Conservation (phyloP, 2,329 filamentous ascomycete species). For the Neopestalotiopsis clavispora region DNA sequence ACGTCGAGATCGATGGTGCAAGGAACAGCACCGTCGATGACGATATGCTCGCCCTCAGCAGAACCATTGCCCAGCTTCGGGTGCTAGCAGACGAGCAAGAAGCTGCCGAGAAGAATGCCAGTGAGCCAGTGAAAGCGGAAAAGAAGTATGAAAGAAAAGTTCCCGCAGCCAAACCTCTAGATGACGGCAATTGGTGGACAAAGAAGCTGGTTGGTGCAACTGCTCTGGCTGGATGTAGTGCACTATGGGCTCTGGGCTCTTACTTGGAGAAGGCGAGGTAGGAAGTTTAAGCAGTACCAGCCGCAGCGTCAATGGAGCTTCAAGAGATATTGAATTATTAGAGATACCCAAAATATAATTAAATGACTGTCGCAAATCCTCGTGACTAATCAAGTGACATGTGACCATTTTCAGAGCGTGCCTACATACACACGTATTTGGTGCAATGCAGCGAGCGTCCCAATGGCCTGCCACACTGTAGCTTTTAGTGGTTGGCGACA, state of each 20-base stretch:
- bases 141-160: slow-evolving; percentile 39
- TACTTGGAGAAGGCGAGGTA: slow-evolving; percentile 47
- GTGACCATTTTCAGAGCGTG: not conserved
- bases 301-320: not conserved
- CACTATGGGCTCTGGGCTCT: slow-evolving; percentile 63
- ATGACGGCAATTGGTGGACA: slow-evolving; percentile 69
- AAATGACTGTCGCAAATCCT: not conserved
- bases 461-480: not conserved
- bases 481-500: not conserved
- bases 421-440: too few species aligned
- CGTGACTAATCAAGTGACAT: not conserved
- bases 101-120: slow-evolving; percentile 32
- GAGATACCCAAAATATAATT: not conserved
- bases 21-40: slow-evolving; percentile 66
- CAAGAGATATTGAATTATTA: not conserved
- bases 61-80: slow-evolving; percentile 62
- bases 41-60: slow-evolving; percentile 78
- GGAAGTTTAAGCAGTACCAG: not conserved
- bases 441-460: too few species aligned
- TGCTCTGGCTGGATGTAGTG: slow-evolving; percentile 64
- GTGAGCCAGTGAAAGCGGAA: slow-evolving; percentile 28
- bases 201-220: slow-evolving; percentile 68
- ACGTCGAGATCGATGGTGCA: slow-evolving; percentile 82
- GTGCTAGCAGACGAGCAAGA: slow-evolving; percentile 52
- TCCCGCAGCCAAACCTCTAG: slow-evolving; percentile 63